Base-by-base conservation (phyloP, 305 asterid genomes). In the Coffea humblotiana region DNA sequence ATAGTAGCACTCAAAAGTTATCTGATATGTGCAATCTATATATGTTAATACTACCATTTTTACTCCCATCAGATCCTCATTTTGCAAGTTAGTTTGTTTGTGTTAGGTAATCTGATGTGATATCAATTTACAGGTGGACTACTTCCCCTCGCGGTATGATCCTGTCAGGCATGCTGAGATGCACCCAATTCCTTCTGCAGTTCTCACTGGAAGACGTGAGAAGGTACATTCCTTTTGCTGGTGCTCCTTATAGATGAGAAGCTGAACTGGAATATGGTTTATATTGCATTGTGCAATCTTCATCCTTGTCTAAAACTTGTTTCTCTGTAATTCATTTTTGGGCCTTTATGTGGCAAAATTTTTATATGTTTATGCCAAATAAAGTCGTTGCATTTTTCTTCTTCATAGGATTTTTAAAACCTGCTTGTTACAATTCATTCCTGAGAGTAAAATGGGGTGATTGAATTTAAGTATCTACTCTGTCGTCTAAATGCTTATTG, bases 131-230 rank as follows among this genome's bases (percentile, higher is more conserved):
- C 91, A 92, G 97, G 89, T 92, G 18, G 83, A 92, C 80, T 90
- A 91, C 81, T 90, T 91, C 84, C 93, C 94, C 21, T 94, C 97
- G 40, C 85, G 96, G 86, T 88, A 87, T 60, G 93, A 90, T 84
- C 93, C 97, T 37, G 76, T 79, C 77, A 88, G 85, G 76, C 93
- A 89, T 77, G 94, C 94, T 54, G 96, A 94, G 86, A 86, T 58
- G 82, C 74, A 80, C 68, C 92, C 91, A 3, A 83, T 87, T 77
- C 91, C 96, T 70, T 52, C 90, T n/a, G 86, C 76, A 64, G 80
- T 70, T 60, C 76, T 88, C 85, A 76, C 86, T 6, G 93, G 93
- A 65, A 89, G 82, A 78, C 93, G 93, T 21, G 90, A 90, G 15
- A 79, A 75, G 79, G 82, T 82, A 40, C 13, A 69, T 66, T 52